Evolutionary conservation across 257 asterid genomes (phyloP), one percentile per base, ranked within the genome.

Genomic region (Solanum peruvianum): DNA sequence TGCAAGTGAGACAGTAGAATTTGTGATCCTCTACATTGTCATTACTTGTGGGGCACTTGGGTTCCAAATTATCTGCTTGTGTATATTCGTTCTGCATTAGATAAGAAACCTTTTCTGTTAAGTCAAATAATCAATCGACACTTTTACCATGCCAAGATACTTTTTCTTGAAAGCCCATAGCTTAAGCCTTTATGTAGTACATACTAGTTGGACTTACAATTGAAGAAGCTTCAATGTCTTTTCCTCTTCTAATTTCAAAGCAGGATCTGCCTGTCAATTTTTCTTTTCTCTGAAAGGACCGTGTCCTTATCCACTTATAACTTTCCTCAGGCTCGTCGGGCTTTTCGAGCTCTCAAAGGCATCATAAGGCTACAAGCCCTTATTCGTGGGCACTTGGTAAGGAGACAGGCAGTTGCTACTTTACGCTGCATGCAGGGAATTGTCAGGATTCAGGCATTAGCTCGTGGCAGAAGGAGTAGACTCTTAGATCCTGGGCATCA

Each of bases 321-420:
- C 84, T 44, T 80, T 80, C 27, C 29, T 49, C 85, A 93, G 94
- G 94, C 92, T 86, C 92, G 92, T 23, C 86, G 89, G 71, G 91
- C 84, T 16, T 93, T 89, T 86, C 85, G 85, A 71, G 86, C 92
- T 76, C 92, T 93, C 80, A 93, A 89, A 87, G 88, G 94, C 39
- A 89, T 90, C 89, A 78, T 93, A 89, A 86, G 87, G 89, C 91
- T 92, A 67, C 93, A 93, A 90, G 92, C 94, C 2, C 81, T 89
- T 85, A 77, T 90, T 71, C 92, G 94, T 69, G 95, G 95, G 37
- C 88, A 81, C 87, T 85, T 93, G 93, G 95, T 93, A 85, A 87
- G 93, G 82, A 90, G 93, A 87, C 94, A 93, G 82, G 95, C 94
- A 69, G 90, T 86, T 86, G 89, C 93, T 47, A 92, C 95, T 33